These are phyloP conservation scores for Corchorus olitorius DNA, from an alignment of 345 rosid species.

Conservation along the genomic window DNA sequence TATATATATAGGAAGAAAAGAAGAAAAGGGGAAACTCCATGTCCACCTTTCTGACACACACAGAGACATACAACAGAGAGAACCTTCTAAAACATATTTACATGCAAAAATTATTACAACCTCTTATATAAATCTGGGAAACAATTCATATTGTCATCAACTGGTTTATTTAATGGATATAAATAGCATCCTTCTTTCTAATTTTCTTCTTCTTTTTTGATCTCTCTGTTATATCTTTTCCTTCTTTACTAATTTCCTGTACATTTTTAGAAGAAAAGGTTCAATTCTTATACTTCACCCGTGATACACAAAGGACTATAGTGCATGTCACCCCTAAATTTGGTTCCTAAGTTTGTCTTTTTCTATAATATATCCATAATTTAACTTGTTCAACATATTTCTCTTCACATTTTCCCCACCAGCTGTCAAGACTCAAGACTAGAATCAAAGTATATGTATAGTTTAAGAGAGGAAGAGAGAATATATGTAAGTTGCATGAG, in stretches of 20 bases:
- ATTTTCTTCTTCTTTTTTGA: neutral
- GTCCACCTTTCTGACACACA: constrained; percentile 11
- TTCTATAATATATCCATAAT: constrained; percentile 11
- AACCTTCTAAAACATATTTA: constrained; percentile 15
- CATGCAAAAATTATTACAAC: neutral
- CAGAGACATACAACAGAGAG: constrained; percentile 17
- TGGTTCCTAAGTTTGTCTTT: constrained; percentile 21
- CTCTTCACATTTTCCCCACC: constrained; percentile 7
- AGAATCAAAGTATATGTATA: neutral
- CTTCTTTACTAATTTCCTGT: constrained; percentile 11
- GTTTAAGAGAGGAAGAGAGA: neutral
- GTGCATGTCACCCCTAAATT: constrained; percentile 22
- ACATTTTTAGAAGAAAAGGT: constrained; percentile 8
- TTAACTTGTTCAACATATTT: neutral
- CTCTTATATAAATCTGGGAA: constrained; percentile 18
- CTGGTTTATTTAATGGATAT: neutral
- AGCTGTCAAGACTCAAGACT: constrained; percentile 12
- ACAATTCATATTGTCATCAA: constrained; percentile 4
- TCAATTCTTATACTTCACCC: constrained; percentile 11
- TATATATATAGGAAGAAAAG: neutral
- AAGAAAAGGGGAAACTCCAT: neutral
- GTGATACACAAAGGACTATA: constrained; percentile 7
- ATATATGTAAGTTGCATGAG: constrained; percentile 27
- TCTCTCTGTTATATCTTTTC: constrained; percentile 17
- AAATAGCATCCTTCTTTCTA: neutral